Conservation (phyloP, 306 rosid genomes). For the Rosa multiflora region DNA sequence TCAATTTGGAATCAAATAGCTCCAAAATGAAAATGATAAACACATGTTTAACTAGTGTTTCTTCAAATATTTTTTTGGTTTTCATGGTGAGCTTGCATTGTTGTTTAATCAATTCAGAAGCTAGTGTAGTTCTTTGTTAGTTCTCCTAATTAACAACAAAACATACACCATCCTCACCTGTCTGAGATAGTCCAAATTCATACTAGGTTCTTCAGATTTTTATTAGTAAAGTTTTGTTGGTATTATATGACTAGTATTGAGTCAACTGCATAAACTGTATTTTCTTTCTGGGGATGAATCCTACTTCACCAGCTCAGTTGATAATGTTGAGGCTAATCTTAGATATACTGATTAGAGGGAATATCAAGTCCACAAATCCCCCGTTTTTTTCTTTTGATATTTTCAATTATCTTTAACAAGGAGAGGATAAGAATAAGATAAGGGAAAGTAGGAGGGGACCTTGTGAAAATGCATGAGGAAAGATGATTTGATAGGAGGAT, state of each 20-base stretch:
- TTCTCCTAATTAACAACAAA: neutral
- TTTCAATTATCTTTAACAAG: too few relatives aligned
- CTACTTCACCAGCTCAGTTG: neutral
- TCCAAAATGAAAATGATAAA: neutral
- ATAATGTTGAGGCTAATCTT: neutral
- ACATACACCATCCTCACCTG: neutral
- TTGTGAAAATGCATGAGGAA: neutral
- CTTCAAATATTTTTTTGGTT: neutral
- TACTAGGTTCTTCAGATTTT: neutral
- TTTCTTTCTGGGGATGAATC: neutral
- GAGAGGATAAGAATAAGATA: conserved; percentile 29
- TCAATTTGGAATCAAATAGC: neutral
- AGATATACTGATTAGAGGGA: neutral
- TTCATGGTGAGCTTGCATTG: neutral
- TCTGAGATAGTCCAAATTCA: neutral
- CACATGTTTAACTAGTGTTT: neutral
- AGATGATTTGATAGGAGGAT: neutral
- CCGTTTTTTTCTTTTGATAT: too few relatives aligned
- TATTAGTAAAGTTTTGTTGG: neutral
- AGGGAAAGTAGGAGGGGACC: conserved; percentile 20
- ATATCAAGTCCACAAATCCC: neutral
- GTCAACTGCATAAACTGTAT: neutral
- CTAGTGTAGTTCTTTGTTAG: neutral
- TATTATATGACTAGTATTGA: neutral
- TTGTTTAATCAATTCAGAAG: neutral